Evolutionary conservation across 176 grass and related monocot species (phyloP), one percentile per base, ranked within the genome.

Genomic region (Thalia dealbata): DNA sequence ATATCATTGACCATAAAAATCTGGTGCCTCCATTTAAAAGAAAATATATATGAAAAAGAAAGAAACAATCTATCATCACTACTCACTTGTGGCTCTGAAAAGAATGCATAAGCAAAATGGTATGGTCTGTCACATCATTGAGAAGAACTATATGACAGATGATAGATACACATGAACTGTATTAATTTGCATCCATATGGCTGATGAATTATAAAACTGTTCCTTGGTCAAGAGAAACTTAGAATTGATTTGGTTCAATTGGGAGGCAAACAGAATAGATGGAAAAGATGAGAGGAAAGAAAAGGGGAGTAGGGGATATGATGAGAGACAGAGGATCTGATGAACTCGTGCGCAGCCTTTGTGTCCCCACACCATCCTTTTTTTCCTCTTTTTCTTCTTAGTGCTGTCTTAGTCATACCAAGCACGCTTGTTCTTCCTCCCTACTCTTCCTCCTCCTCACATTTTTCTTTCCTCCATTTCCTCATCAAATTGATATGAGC

Each of bases 401-500:
- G 60, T 63, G 60, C 60, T 28, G 60, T 63, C 60, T 28, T 63
- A 63, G 60, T 63, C 60, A 63, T 25, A 29, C 60, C 54, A 23
- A 28, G 60, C 60, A 63, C 60, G 60, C 60, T 29, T 29, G 60
- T 15, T 63, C 13, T 26, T 10, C 60, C 29, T 28, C 28, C 25
- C 0, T 14, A 3, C 25, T 62, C 10, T 4, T 38, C 32, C 4
- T 38, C 32, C 32, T 38, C n/a, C 60, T 27, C 27, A 6, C 23
- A 14, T 12, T 63, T 63, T 28, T n/a, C 60, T 28, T 29, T n/a
- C 21, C 3, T 7, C 54, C 32, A 2, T 38, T n/a, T n/a, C 22
- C 21, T 58, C 3, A 19, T 23, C 32, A 38, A 38, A 38, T n/a
- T n/a, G 0, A n/a, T 18, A 1, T 58, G 7, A 1, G 6, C 21